Evolutionary conservation across 345 rosid species (phyloP), one percentile per base, ranked within the genome.

Genomic region (Atalantia buxifolia): DNA sequence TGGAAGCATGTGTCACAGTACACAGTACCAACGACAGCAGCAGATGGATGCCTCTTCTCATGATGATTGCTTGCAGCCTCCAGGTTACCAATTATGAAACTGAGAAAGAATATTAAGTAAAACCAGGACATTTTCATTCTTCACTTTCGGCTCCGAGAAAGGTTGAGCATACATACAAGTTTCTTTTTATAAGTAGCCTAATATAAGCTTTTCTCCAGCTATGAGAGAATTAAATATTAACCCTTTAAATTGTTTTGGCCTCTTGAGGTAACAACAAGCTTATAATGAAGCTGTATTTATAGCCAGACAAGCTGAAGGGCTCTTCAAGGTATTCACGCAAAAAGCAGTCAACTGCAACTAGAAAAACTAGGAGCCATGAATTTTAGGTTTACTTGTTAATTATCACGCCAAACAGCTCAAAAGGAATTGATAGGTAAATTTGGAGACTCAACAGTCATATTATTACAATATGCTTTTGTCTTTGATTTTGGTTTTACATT

Each of bases 1-100:
- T 79, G 91, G 86, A 92, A 91, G 82, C 99, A 93, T 16, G 97
- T 92, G 83, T 93, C 97, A 45, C 99, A 95, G 87, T 86, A 92
- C 57, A 93, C 98, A 72, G 95, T 91, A 42, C 99, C 98, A 38
- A 95, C 95, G 38, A 91, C 92, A 59, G 86, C 78, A 0, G 97
- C 90, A 68, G 93, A 83, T 71, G 88, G 87, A 78, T 70, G 89
- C 72, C 81, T 88, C 78, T 78, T 82, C 27, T 63, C 66, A 65
- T 9, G 53, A 14, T 27, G 33, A 55, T 69, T 82, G 10, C 71
- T 72, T 33, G 80, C 86, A 19, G 86, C 87, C n/a, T 89, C 81
- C 27, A 56, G 24, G 40, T 61, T 35, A 63, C 13, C 6, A 38
- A 77, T 53, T 9, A 77, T 21, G 73, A 69, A 79, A 76, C 84